Evolutionary conservation across 305 asterid species (phyloP), one percentile per base, ranked within the genome.

Genomic region (Stenogyne calaminthoides): DNA sequence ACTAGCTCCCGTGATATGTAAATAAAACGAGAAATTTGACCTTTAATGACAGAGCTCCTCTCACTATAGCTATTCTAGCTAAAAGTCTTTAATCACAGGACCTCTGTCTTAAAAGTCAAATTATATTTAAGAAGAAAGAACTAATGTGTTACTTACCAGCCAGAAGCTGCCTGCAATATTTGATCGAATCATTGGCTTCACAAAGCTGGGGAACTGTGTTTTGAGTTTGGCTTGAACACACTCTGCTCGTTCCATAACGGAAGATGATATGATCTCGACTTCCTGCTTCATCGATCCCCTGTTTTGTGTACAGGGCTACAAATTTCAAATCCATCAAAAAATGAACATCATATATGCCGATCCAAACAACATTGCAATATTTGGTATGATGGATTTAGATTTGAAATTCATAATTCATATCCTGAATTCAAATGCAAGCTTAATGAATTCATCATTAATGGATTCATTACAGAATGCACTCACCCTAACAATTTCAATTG

Each of bases 91-190:
- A 22, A 22, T 22, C 1, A 22, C 2, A 22, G n/a, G n/a, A n/a
- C n/a, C n/a, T n/a, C n/a, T n/a, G 1, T 2, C 1, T 22, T 22
- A 22, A 22, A 22, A 22, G 25, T 22, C 25, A 22, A 22, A n/a
- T n/a, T n/a, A n/a, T 3, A 25, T 25, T 25, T 25, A 0, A 29
- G 66, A 63, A 55, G 7, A 42, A 70, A 25, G 4, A 42, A 70
- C 36, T 42, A n/a, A 9, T 51, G 7, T 3, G 18, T 58, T 6
- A n/a, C 72, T 72, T 67, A 83, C 87, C 84, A 83, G 70, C 85
- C 81, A 83, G 74, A 78, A 83, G 61, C 80, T 81, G 4, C 58
- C 51, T 9, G 77, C 65, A 73, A 83, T 84, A 52, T 84, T 83
- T 19, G 88, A 80, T n/a, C 62, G 85, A 27, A 72, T 71, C 83